phyloP scores from a whole-genome alignment of 495 filamentous ascomycete species.

The Talaromyces stipitatus region DNA sequence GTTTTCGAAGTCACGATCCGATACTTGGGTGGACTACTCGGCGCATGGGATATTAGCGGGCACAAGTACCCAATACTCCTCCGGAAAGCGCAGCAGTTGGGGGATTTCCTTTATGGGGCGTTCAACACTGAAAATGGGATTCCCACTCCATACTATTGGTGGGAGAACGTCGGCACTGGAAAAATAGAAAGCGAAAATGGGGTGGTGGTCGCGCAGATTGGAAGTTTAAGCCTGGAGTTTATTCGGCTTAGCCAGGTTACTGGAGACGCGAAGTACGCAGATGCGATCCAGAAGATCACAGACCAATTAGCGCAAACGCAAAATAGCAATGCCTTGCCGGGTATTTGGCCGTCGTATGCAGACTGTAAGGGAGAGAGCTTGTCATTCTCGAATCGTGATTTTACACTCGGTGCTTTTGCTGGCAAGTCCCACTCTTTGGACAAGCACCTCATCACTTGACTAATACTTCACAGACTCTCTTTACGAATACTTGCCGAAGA shows the following conservation, averaged over 20 bases:
- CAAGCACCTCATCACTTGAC: not conserved
- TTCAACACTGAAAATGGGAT: constrained; percentile 32
- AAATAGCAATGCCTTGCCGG: constrained; percentile 53
- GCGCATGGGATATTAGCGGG: constrained; percentile 42
- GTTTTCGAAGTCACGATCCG: constrained; percentile 43
- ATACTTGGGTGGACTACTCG: constrained; percentile 43
- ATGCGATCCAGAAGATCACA: constrained; percentile 83
- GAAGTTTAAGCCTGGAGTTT: constrained; percentile 83
- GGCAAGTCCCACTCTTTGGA: not conserved
- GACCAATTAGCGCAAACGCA: constrained; percentile 74
- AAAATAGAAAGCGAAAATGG: not conserved
- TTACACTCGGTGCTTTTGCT: constrained; percentile 3
- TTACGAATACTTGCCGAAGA: constrained; percentile 25
- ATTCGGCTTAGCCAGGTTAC: constrained; percentile 89
- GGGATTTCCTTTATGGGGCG: constrained; percentile 29
- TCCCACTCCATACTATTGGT: constrained; percentile 14
- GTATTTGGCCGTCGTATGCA: constrained; percentile 49
- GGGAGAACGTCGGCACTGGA: not conserved
- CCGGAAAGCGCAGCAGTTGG: constrained; percentile 24
- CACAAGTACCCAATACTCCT: constrained; percentile 25
- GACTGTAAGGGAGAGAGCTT: not conserved
- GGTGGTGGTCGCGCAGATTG: constrained; percentile 66
- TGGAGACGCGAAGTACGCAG: constrained; percentile 76
- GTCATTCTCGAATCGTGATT: constrained; percentile 2
- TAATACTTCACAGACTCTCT: constrained; percentile 20